Base-by-base conservation (phyloP, 352 stramenopile genomes). In the Elongisporangium prolatum region DNA sequence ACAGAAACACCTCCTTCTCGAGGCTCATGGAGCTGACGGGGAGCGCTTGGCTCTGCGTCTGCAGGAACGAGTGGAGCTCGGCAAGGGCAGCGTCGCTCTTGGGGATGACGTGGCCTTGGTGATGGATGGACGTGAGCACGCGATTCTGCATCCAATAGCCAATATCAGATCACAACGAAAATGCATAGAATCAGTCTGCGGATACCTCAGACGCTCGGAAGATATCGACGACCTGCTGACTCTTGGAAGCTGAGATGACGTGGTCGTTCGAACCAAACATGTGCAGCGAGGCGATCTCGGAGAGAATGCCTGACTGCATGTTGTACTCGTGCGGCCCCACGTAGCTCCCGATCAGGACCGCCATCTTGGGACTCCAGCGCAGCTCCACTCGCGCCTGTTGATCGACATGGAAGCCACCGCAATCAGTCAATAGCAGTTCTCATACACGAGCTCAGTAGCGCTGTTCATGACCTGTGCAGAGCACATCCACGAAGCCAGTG, bases 201-300 rank as follows among this genome's bases (percentile, higher is more conserved):
- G 59, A 14, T 37, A 89, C 81, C 77, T 87, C 59, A 17, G 70
- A 61, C 5, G 74, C 52, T 40, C 75, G 67, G 62, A 94, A 92
- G 61, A 84, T 57, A 52, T 87, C 72, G 50, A 82, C 81, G 40
- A 94, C 72, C 60, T 80, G 61, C 59, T 87, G 71, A 20, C 78
- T 91, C 65, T 90, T 90, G 50, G 66, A 59, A 16, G 84, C 71
- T 6, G 82, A 78, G 48, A 94, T 86, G 21, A 94, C 84, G 61
- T 88, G 71, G 74, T 94, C 84, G 62, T 92, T 94, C 17, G 75
- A 71, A 55, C 84, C 84, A 53, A 86, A 92, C 56, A 89, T 64
- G 58, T 94, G 84, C 34, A 94, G 79, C 51, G 82, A 90, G 24
- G 68, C 59, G 40, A 89, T 78, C 40, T 77, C 61, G 1, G 71